These are phyloP conservation scores for Aspergillus tubingensis DNA, from an alignment of 2,329 filamentous ascomycete species.

Conservation along the genomic window DNA sequence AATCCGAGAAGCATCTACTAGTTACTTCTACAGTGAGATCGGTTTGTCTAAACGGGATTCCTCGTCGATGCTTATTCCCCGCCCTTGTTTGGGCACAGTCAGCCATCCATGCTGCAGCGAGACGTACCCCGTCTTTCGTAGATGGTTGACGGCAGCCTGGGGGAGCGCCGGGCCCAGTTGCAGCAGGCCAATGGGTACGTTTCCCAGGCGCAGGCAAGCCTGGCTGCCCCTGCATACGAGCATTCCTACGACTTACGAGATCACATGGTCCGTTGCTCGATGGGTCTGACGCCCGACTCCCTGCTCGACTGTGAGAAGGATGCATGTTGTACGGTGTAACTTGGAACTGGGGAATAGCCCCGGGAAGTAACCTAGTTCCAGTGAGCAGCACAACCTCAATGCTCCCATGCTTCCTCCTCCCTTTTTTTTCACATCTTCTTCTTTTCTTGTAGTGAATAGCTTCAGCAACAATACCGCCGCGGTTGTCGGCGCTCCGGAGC, in stretches of 20 bases:
- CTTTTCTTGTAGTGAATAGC: neutral
- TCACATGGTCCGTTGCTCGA: slow-evolving; percentile 13
- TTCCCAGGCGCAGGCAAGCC: slow-evolving; percentile 5
- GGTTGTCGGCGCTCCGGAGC: neutral
- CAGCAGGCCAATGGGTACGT: slow-evolving; percentile 9
- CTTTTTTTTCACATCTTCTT: neutral
- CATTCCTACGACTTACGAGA: slow-evolving; percentile 6
- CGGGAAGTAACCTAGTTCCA: neutral
- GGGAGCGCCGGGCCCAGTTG: slow-evolving; percentile 10
- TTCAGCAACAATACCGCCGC: neutral
- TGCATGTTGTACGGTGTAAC: neutral
- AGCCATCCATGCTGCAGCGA: slow-evolving; percentile 4
- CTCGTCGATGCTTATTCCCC: neutral
- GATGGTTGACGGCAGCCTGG: neutral
- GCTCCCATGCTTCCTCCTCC: neutral
- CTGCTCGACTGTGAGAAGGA: neutral
- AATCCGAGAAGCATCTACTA: neutral
- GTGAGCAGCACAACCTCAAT: neutral
- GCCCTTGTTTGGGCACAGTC: slow-evolving; percentile 3
- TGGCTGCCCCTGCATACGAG: slow-evolving; percentile 14
- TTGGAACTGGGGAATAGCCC: neutral
- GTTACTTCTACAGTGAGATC: no score
- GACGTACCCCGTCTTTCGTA: neutral
- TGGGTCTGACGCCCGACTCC: neutral
- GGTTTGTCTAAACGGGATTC: neutral